Evolutionary conservation across 2,329 filamentous ascomycete genomes (phyloP).

Genomic region (Purpureocillium lavendulum): DNA sequence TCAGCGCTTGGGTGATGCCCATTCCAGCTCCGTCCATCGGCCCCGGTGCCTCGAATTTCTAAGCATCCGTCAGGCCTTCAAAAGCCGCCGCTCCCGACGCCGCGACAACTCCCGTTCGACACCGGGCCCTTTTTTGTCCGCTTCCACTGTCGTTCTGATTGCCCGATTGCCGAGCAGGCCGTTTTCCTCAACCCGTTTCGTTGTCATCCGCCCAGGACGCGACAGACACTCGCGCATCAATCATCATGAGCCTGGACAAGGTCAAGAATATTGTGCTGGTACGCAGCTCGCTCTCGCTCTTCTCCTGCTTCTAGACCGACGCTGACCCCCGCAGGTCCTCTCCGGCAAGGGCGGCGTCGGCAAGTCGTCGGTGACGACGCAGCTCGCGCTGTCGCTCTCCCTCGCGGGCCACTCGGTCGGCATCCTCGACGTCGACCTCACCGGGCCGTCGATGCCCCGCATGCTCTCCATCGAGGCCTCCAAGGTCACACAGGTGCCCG

Average conservation of each 20-base stretch:
- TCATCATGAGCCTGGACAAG: conserved; percentile 32
- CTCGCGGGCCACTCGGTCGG: conserved; percentile 83
- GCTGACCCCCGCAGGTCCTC: conserved; percentile 46
- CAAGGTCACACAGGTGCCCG: conserved; percentile 85
- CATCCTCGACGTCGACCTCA: conserved; percentile 92
- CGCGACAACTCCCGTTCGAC: too few relatives aligned
- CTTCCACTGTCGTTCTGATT: too few relatives aligned
- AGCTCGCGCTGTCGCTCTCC: conserved; percentile 83
- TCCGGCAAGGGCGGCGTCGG: conserved; percentile 97
- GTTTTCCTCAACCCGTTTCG: too few relatives aligned
- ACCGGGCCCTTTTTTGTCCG: too few relatives aligned
- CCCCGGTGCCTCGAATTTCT: too few relatives aligned
- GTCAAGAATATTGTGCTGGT: conserved; percentile 74
- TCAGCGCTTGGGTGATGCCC: too few relatives aligned
- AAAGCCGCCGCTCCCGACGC: too few relatives aligned
- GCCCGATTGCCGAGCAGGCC: too few relatives aligned
- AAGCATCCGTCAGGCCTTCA: too few relatives aligned
- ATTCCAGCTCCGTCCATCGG: too few relatives aligned
- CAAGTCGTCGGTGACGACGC: conserved; percentile 95
- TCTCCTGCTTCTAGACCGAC: not conserved
- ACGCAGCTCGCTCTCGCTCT: conserved; percentile 16
- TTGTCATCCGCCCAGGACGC: too few relatives aligned
- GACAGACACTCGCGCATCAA: conserved; percentile 11
- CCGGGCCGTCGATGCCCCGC: conserved; percentile 90
- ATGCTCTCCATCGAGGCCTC: conserved; percentile 84